Percentiles rank a stretch among this genome's conserved stretches.
These are phyloP conservation scores for Pestalotiopsis sp. DNA, from an alignment of 2,329 filamentous ascomycete genomes.

Conservation along the genomic window DNA sequence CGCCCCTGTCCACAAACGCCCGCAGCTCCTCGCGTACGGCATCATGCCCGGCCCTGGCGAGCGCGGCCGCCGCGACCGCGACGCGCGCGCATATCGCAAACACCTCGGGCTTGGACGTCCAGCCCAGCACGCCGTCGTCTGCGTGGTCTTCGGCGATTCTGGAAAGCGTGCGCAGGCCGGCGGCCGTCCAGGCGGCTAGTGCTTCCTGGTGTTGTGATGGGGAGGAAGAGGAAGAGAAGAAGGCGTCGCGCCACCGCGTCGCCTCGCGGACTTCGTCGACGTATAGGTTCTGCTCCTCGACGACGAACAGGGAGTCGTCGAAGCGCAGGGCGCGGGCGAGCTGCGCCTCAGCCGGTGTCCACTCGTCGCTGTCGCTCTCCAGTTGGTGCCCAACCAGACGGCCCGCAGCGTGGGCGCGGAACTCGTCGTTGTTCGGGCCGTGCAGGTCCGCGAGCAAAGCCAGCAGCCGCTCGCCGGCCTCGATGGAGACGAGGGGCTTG, in stretches of 20 bases:
- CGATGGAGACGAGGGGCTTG: constrained; percentile 43
- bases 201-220: constrained; percentile 4
- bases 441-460: constrained; percentile 41
- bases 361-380: constrained; percentile 15
- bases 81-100: constrained; percentile 60
- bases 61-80: constrained; percentile 37
- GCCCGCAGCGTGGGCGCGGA: constrained; percentile 39
- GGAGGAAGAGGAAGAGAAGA: not conserved
- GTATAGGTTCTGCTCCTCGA: constrained; percentile 95
- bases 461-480: constrained; percentile 47
- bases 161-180: constrained; percentile 47
- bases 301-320: constrained; percentile 74
- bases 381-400: constrained; percentile 39
- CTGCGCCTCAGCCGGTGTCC: constrained; percentile 35
- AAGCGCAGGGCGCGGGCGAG: constrained; percentile 48
- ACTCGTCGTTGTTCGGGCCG: constrained; percentile 28
- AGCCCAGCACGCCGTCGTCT: constrained; percentile 69
- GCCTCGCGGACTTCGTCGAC: constrained; percentile 78
- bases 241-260: constrained; percentile 65
- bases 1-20: constrained; percentile 23
- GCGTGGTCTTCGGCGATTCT: constrained; percentile 18
- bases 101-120: constrained; percentile 66
- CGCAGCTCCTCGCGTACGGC: constrained; percentile 20
- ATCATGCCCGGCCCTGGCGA: constrained; percentile 21
- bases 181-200: constrained; percentile 47